Evolutionary conservation across 2,329 filamentous ascomycete genomes (phyloP).

Genomic region (Aureobasidium namibiae): DNA sequence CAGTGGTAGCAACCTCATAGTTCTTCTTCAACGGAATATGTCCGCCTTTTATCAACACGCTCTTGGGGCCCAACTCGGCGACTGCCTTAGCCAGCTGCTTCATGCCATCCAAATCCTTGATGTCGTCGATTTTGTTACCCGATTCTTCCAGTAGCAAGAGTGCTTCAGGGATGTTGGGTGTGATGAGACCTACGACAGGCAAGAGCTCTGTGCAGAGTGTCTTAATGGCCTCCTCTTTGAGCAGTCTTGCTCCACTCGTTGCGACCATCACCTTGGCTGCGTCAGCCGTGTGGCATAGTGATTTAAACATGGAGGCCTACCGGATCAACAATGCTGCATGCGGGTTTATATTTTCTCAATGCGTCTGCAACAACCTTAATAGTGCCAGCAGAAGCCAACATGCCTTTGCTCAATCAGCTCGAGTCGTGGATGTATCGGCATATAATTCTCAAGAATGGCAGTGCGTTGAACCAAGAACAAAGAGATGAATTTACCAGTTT

Average conservation of each 20-base stretch:
- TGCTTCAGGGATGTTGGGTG: slow-evolving; percentile 72
- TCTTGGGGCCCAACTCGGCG: slow-evolving; percentile 61
- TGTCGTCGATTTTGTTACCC: slow-evolving; percentile 36
- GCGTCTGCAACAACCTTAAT: slow-evolving; percentile 60
- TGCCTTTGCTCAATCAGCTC: slow-evolving; percentile 48
- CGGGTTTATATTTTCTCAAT: slow-evolving; percentile 49
- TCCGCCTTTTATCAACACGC: slow-evolving; percentile 83
- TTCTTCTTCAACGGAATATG: slow-evolving; percentile 70
- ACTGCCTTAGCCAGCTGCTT: slow-evolving; percentile 60
- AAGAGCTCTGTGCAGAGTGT: slow-evolving; percentile 54
- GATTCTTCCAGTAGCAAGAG: slow-evolving; percentile 52
- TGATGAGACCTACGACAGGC: slow-evolving; percentile 59
- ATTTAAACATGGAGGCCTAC: slow-evolving; percentile 38
- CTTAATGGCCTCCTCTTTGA: slow-evolving; percentile 56
- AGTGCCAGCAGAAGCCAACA: slow-evolving; percentile 68
- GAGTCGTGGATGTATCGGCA: background rate
- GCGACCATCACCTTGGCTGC: slow-evolving; percentile 75
- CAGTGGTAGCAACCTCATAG: slow-evolving; percentile 48
- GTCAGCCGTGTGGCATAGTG: background rate
- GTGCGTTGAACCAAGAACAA: too few species aligned
- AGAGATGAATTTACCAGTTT: slow-evolving; percentile 59
- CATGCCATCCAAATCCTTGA: slow-evolving; percentile 56
- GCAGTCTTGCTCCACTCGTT: slow-evolving; percentile 64
- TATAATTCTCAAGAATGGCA: too few species aligned
- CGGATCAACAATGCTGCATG: slow-evolving; percentile 62